A percentile compares a stretch with the other conserved stretches of the same genome.
phyloP scores from a whole-genome alignment of 2,329 filamentous ascomycete species.

The Diaporthe citriasiana region DNA sequence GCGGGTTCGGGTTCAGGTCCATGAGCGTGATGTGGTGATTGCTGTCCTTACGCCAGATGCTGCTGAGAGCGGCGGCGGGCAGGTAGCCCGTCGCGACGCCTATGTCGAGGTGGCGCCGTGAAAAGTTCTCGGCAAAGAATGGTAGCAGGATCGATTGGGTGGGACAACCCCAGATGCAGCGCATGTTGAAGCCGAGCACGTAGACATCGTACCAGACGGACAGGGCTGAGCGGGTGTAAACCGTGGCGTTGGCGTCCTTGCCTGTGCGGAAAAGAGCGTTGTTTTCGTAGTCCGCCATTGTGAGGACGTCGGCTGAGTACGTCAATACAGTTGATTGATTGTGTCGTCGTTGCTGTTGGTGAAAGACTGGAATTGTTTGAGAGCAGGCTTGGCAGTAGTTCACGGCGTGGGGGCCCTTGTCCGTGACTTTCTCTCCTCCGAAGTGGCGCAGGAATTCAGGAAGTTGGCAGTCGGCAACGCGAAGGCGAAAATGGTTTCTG shows the following conservation, averaged over 20 bases:
- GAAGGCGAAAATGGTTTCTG: neutral
- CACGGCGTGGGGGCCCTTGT: neutral
- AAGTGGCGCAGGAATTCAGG: neutral
- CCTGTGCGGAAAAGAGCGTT: conserved; percentile 36
- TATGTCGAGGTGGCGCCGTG: conserved; percentile 55
- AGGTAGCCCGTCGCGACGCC: conserved; percentile 59
- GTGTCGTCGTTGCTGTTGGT: neutral
- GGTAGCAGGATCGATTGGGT: conserved; percentile 50
- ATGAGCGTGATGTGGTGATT: conserved; percentile 52
- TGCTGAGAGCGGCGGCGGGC: conserved; percentile 48
- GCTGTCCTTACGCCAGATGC: conserved; percentile 41
- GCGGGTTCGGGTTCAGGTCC: conserved; percentile 53
- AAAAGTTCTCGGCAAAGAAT: conserved; percentile 53
- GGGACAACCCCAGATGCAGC: conserved; percentile 54
- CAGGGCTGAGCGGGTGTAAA: conserved; percentile 42
- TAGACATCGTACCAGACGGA: conserved; percentile 50
- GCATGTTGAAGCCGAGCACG: conserved; percentile 54
- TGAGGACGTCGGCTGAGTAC: neutral
- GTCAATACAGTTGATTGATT: neutral
- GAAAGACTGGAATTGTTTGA: neutral
- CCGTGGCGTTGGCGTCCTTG: conserved; percentile 36
- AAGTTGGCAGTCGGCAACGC: conserved; percentile 15
- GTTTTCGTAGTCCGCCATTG: conserved; percentile 35
- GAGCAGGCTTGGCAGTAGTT: neutral
- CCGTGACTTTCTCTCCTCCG: neutral